Evolutionary conservation across 805 yeast species (phyloP).

Genomic region (Kazachstania viticola): DNA sequence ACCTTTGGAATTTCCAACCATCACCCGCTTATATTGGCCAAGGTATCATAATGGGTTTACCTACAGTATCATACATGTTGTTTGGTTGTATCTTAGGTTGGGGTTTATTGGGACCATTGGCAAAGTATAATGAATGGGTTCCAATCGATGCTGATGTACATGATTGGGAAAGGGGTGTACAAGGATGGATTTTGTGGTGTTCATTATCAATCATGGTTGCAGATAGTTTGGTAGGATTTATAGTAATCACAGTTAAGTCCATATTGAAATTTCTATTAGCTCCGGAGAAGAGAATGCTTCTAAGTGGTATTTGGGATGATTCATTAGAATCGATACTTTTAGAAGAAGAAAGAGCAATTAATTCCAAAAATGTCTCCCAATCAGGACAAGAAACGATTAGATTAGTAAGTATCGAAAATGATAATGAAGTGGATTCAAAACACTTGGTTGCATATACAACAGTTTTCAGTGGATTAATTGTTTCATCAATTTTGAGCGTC

Average conservation of each 20-base stretch:
- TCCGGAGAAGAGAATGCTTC: constrained; percentile 15
- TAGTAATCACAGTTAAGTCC: constrained; percentile 45
- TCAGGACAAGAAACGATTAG: constrained; percentile 17
- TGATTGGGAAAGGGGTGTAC: constrained; percentile 89
- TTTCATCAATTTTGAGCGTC: constrained; percentile 60
- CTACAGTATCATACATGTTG: constrained; percentile 83
- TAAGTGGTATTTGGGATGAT: constrained; percentile 20
- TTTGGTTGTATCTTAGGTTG: constrained; percentile 86
- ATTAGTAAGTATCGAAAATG: constrained; percentile 21
- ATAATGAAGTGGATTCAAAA: constrained; percentile 30
- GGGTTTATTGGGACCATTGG: constrained; percentile 80
- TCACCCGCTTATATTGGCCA: constrained; percentile 97
- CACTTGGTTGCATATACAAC: constrained; percentile 40
- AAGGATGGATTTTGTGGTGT: constrained; percentile 96
- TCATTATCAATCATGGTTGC: constrained; percentile 88
- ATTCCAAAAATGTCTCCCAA: constrained; percentile 8
- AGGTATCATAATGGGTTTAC: constrained; percentile 94
- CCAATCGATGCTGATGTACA: constrained; percentile 61
- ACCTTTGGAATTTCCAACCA: constrained; percentile 85
- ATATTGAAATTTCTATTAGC: constrained; percentile 17
- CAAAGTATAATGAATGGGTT: constrained; percentile 69
- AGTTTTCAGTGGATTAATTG: constrained; percentile 47
- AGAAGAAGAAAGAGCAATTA: constrained; percentile 24
- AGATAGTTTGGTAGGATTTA: constrained; percentile 74
- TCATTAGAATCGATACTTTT: constrained; percentile 23